These are phyloP conservation scores for Domatiomyces globalis DNA, from an alignment of 2,329 filamentous ascomycete species.

Conservation along the genomic window DNA sequence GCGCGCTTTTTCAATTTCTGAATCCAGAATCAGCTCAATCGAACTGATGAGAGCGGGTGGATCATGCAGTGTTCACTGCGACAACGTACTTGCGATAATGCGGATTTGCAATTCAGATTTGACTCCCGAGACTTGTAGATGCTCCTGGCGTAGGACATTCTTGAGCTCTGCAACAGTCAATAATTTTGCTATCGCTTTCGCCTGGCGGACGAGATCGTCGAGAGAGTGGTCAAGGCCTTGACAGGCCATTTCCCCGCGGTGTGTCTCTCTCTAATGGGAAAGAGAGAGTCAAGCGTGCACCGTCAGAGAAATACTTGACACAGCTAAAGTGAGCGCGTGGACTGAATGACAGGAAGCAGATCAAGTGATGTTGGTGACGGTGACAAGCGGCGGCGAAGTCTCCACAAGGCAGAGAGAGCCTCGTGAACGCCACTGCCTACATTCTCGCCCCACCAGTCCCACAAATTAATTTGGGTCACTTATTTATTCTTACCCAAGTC, in stretches of 20 bases:
- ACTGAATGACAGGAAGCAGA: neutral
- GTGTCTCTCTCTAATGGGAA: neutral
- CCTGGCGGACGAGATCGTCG: conserved; percentile 1
- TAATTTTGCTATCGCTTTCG: conserved; percentile 35
- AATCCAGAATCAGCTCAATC: conserved; percentile 3
- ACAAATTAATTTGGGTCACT: neutral
- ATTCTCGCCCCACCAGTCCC: neutral
- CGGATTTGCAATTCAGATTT: conserved; percentile 71
- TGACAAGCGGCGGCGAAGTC: neutral
- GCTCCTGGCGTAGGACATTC: conserved; percentile 59
- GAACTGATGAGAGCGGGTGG: conserved; percentile 8
- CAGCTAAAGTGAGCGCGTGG: neutral
- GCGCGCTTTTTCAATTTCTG: conserved; percentile 16
- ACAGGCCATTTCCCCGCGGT: neutral
- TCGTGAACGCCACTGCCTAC: neutral
- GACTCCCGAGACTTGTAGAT: conserved; percentile 63
- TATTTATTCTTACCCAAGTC: neutral
- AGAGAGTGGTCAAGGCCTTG: neutral
- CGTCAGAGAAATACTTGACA: neutral
- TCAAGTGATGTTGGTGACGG: neutral
- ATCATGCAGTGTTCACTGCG: conserved; percentile 5
- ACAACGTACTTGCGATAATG: conserved; percentile 56
- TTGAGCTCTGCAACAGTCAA: conserved; percentile 56
- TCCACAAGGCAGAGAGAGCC: neutral
- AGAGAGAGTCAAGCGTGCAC: neutral